Base-by-base conservation (phyloP, 2,329 filamentous ascomycete species). In the Xylaria sp. region DNA sequence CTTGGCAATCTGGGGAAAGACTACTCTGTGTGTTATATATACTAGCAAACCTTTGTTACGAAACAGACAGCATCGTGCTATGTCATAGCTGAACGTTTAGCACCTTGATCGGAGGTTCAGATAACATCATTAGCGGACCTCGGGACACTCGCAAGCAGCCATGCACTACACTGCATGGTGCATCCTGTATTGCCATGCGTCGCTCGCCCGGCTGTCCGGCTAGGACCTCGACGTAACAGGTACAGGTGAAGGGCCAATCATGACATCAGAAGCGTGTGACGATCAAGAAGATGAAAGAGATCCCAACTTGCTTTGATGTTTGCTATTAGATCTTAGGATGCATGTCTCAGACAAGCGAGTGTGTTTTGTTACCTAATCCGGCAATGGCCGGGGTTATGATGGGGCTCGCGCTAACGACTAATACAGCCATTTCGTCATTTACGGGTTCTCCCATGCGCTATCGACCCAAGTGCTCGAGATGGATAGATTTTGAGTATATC, bases 401-500 rank as follows among this genome's bases (percentile, higher is more conserved):
- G 8, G 7, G 10, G 18, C 9, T 58, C 65, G 44, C 59, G 61
- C 41, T 58, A 67, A 61, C 59, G 34, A 37, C 34, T 37, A 60
- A 56, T 70, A 67, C 67, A 59, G 71, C 60, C 28, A 74, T 73
- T 73, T 74, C 75, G 73, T 76, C 75, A 76, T 73, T 37, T 20
- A 65, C 54, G 48, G 54, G 13, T 46, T 56, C 37, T n/a, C 60
- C 23, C 28, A 59, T 20, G 54, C 39, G 12, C 39, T 55, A 28
- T 23, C 13, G 39, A 23, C 39, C 5, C 28, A 34, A 31, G 18
- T 46, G 13, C 41, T 15, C 13, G 23, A 28, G 25, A 9, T 25
- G 39, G 64, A 52, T 13, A 57, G 23, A 54, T 62, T 23, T 31
- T 46, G 46, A 51, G 34, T 51, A 34, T 54, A 37, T 70, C 46